Evolutionary conservation across 2,329 filamentous ascomycete genomes (phyloP).

Genomic region (Calonectria honghensis): DNA sequence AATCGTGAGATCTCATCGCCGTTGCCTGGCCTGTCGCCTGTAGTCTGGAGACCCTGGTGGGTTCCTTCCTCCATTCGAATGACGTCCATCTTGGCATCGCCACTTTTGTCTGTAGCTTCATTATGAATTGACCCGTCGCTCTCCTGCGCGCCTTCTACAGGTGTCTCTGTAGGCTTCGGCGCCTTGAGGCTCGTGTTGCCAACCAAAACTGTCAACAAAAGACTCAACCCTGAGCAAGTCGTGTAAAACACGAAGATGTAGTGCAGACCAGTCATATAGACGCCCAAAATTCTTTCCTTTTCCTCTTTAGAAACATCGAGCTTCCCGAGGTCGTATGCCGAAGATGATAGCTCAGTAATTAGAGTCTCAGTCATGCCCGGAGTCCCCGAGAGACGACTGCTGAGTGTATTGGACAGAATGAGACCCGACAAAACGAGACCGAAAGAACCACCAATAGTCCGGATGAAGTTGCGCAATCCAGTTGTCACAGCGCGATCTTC

Average conservation of each 20-base stretch:
- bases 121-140: background rate
- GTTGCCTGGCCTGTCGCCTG: background rate
- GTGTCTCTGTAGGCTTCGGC: background rate
- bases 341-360: background rate
- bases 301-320: background rate
- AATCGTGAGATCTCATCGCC: constrained; percentile 5
- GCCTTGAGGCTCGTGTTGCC: constrained; percentile 18
- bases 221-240: background rate
- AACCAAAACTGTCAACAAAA: background rate
- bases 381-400: constrained; percentile 2
- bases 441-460: constrained; percentile 5
- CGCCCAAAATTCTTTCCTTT: background rate
- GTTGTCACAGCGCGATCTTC: constrained; percentile 5
- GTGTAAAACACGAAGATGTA: constrained; percentile 18
- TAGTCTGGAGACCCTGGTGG: background rate
- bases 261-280: background rate
- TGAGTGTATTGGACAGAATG: constrained; percentile 7
- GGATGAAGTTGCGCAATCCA: constrained; percentile 3
- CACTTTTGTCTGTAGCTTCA: background rate
- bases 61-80: constrained; percentile 4
- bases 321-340: background rate
- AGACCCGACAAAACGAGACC: background rate
- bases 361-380: background rate
- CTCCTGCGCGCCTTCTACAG: background rate
- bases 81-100: background rate